Conservation (phyloP, 495 filamentous ascomycete genomes). For the Neurospora sp. region DNA sequence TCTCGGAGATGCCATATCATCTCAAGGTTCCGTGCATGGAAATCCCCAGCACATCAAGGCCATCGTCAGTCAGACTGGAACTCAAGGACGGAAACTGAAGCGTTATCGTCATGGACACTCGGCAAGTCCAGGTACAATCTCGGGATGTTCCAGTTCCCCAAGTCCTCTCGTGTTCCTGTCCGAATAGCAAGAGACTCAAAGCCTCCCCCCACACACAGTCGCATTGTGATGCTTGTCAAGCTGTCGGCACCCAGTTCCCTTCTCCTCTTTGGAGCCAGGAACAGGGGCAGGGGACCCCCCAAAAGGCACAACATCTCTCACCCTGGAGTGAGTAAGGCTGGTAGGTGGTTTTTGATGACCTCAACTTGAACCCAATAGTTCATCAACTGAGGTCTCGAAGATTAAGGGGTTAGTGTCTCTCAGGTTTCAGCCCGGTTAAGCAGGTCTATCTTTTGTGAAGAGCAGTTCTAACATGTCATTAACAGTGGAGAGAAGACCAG, state of each 20-base stretch:
- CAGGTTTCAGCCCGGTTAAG: background rate
- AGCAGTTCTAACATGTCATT: background rate
- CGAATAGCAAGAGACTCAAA: background rate
- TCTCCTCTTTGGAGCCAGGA: background rate
- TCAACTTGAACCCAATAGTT: background rate
- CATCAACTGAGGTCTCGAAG: background rate
- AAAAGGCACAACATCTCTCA: background rate
- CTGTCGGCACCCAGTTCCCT: background rate
- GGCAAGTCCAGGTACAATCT: background rate
- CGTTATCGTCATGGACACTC: background rate
- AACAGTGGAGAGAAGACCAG: background rate
- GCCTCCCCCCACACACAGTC: background rate
- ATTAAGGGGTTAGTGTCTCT: background rate
- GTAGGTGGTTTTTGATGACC: background rate
- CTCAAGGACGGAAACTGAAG: background rate
- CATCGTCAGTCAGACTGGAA: background rate
- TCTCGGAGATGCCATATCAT: background rate
- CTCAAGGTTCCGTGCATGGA: background rate
- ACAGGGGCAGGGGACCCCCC: background rate
- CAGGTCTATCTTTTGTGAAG: background rate
- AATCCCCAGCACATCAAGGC: background rate
- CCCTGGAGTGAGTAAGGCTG: background rate
- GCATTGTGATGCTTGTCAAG: background rate
- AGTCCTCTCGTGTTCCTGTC: conserved; percentile 1
- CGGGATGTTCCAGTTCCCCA: background rate